phyloP scores from a whole-genome alignment of 2,329 filamentous ascomycete genomes.

The Xylogone sp. region DNA sequence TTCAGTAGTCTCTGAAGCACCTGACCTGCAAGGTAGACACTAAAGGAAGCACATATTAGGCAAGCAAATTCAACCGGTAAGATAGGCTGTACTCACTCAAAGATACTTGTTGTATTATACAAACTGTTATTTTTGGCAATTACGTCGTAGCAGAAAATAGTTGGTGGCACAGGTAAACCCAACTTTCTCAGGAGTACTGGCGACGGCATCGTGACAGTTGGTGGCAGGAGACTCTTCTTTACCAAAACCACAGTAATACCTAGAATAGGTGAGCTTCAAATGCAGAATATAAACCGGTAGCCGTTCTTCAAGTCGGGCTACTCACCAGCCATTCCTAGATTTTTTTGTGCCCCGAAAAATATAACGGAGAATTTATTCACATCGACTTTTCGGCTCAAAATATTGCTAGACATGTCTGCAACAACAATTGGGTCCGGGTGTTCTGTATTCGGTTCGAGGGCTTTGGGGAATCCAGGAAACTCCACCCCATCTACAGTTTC shows the following conservation, averaged over 20 bases:
- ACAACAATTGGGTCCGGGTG: conserved; percentile 73
- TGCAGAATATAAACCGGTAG: not conserved
- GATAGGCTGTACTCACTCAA: conserved; percentile 51
- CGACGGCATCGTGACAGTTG: conserved; percentile 60
- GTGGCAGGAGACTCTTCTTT: conserved; percentile 74
- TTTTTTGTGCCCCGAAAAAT: conserved; percentile 95
- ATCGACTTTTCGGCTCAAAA: conserved; percentile 75
- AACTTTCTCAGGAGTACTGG: conserved; percentile 69
- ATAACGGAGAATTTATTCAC: conserved; percentile 77
- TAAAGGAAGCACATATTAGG: conserved; percentile 22
- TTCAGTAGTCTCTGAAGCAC: conserved; percentile 74
- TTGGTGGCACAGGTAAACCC: conserved; percentile 71
- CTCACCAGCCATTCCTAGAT: conserved; percentile 77
- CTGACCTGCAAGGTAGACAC: conserved; percentile 85
- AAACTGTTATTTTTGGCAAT: conserved; percentile 91
- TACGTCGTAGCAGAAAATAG: conserved; percentile 77
- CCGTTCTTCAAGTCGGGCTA: no score
- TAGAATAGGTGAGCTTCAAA: not conserved
- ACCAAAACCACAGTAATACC: conserved; percentile 77
- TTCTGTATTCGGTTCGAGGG: conserved; percentile 52
- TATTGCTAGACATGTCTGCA: conserved; percentile 93
- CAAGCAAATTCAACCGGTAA: not conserved
- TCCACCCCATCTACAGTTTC: conserved; percentile 94
- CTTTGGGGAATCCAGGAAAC: conserved; percentile 69
- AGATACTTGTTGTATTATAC: conserved; percentile 95